Evolutionary conservation across 768 basidiomycete genomes (phyloP).

Genomic region (Mycena chlorophos): DNA sequence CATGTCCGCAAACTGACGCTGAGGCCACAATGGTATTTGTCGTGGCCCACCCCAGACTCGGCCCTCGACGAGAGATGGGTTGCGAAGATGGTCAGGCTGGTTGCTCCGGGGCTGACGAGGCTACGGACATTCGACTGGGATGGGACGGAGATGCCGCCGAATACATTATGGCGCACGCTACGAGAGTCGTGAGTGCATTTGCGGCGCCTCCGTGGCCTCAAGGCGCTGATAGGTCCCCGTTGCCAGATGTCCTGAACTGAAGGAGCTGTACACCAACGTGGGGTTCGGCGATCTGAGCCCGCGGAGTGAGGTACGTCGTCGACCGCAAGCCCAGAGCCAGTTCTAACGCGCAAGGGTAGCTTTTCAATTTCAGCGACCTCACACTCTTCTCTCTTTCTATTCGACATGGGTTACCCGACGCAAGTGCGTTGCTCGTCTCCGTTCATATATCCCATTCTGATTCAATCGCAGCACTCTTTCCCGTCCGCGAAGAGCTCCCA

Average conservation of each 20-base stretch:
- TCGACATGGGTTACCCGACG: slow-evolving; percentile 43
- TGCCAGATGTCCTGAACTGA: slow-evolving; percentile 43
- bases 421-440: slow-evolving; percentile 27
- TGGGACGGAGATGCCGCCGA: slow-evolving; percentile 46
- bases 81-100: slow-evolving; percentile 32
- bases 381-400: slow-evolving; percentile 49
- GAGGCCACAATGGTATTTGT: slow-evolving; percentile 52
- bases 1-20: slow-evolving; percentile 45
- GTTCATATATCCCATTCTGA: not conserved
- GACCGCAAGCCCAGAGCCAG: not conserved
- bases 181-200: slow-evolving; percentile 35
- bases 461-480: slow-evolving; percentile 37
- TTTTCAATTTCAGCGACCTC: slow-evolving; percentile 46
- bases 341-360: slow-evolving; percentile 26
- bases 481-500: slow-evolving; percentile 40
- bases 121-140: slow-evolving; percentile 55
- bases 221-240: slow-evolving; percentile 6
- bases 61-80: slow-evolving; percentile 45
- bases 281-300: slow-evolving; percentile 38
- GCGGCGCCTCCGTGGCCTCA: not conserved
- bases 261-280: slow-evolving; percentile 46
- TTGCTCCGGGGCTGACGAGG: slow-evolving; percentile 34
- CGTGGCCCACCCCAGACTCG: slow-evolving; percentile 48
- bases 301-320: slow-evolving; percentile 33
- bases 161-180: slow-evolving; percentile 44